Conservation (phyloP, 139 green algal genomes). For the Chlamydomonas schloesseri region DNA sequence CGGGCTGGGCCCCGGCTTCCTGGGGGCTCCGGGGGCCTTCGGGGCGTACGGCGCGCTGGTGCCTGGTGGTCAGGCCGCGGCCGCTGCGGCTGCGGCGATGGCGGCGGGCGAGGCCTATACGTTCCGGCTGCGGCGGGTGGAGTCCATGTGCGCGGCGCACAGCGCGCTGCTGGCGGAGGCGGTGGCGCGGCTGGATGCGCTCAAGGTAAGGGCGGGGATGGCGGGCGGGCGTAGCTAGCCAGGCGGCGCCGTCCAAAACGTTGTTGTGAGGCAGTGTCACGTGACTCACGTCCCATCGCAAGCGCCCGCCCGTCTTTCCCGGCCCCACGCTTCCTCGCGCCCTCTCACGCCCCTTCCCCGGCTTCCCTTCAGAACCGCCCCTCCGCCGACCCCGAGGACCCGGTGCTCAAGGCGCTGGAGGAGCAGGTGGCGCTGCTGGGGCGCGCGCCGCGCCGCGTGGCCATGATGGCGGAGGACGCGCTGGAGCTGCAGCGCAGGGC, state of each 20-base stretch:
- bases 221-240: too few relatives aligned
- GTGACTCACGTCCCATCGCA: too few relatives aligned
- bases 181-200: slow-evolving; percentile 36
- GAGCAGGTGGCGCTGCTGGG: slow-evolving; percentile 55
- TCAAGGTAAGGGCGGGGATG: too few relatives aligned
- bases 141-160: slow-evolving; percentile 60
- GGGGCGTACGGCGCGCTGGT: too few relatives aligned
- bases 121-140: slow-evolving; percentile 56
- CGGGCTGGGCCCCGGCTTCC: background rate
- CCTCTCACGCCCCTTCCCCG: too few relatives aligned
- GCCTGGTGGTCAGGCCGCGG: too few relatives aligned
- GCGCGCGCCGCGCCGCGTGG: slow-evolving; percentile 43
- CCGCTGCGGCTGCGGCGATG: background rate
- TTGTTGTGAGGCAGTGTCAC: background rate
- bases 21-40: too few relatives aligned
- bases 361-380: slow-evolving; percentile 36
- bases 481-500: background rate
- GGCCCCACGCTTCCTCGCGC: background rate
- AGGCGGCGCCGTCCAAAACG: background rate
- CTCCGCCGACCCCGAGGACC: slow-evolving; percentile 54
- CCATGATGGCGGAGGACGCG: slow-evolving; percentile 44
- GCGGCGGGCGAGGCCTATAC: background rate
- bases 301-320: too few relatives aligned
- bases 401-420: slow-evolving; percentile 42
- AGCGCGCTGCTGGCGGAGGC: slow-evolving; percentile 1